A percentile compares a stretch with the other conserved stretches of the same genome.
Conservation (phyloP, 768 basidiomycete genomes). For the Phylloporus arenicola region DNA sequence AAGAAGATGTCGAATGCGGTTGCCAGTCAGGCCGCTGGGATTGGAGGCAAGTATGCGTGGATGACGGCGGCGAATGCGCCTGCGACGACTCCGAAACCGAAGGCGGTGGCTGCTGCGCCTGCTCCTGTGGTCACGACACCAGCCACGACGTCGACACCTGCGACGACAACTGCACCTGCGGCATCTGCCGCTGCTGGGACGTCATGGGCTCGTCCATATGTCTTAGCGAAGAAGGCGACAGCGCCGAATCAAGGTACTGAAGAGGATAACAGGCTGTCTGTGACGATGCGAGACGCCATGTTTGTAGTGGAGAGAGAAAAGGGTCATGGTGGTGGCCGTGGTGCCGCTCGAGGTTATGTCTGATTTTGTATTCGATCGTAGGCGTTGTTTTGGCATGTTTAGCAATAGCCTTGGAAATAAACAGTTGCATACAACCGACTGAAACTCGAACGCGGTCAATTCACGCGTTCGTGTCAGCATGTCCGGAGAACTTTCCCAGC, state of each 20-base stretch:
- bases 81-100: conserved; percentile 37
- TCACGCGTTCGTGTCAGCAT: conserved; percentile 23
- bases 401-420: conserved; percentile 20
- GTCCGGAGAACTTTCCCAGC: conserved; percentile 46
- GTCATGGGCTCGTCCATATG: conserved; percentile 61
- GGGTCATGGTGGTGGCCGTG: conserved; percentile 78
- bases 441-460: conserved; percentile 1
- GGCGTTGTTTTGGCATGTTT: conserved; percentile 18
- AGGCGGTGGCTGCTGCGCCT: conserved; percentile 30
- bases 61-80: conserved; percentile 65
- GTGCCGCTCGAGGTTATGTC: conserved; percentile 67
- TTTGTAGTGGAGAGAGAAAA: conserved; percentile 81
- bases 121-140: conserved; percentile 25
- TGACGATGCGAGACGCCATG: conserved; percentile 78
- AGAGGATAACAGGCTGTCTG: conserved; percentile 51
- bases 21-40: conserved; percentile 82
- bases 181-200: conserved; percentile 18
- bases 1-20: conserved; percentile 92
- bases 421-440: conserved; percentile 20
- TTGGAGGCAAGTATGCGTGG: conserved; percentile 82
- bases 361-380: conserved; percentile 18
- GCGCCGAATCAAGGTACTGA: conserved; percentile 38
- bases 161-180: conserved; percentile 30
- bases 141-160: conserved; percentile 23
- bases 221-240: conserved; percentile 45